These are phyloP conservation scores for Mucor piriformis DNA, from an alignment of 371 early-diverging fungal species.

Conservation along the genomic window DNA sequence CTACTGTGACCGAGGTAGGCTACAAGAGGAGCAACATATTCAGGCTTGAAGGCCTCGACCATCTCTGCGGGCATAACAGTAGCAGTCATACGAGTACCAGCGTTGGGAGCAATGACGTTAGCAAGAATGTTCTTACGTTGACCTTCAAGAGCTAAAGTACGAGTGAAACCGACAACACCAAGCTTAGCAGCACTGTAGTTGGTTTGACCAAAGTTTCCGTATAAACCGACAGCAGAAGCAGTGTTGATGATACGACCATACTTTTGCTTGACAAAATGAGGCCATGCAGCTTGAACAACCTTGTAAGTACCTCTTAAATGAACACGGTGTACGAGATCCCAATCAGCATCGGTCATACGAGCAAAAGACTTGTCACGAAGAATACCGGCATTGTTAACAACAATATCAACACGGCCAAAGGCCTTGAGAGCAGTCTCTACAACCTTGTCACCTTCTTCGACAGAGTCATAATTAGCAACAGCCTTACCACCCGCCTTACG, in stretches of 20 bases:
- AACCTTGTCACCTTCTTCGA: conserved; percentile 95
- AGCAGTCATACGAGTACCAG: conserved; percentile 98
- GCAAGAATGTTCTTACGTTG: conserved; percentile 85
- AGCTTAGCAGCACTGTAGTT: conserved; percentile 96
- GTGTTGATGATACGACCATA: conserved; percentile 89
- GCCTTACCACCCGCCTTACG: conserved; percentile 91
- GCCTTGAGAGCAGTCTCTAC: conserved; percentile 94
- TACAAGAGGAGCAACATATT: conserved; percentile 95
- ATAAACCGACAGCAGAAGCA: conserved; percentile 95
- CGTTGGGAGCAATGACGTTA: conserved; percentile 97
- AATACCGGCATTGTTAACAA: conserved; percentile 98
- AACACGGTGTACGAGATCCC: conserved; percentile 92
- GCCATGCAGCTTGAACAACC: conserved; percentile 96
- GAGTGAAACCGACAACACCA: conserved; percentile 89
- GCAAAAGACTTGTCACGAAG: conserved; percentile 95
- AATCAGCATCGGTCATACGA: conserved; percentile 94
- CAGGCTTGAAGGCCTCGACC: conserved; percentile 94
- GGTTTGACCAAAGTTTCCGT: conserved; percentile 99
- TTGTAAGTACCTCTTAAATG: conserved; percentile 96
- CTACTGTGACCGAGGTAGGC: conserved; percentile 89
- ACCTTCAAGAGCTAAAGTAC: conserved; percentile 94
- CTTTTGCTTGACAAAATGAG: conserved; percentile 91
- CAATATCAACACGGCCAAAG: conserved; percentile 93
- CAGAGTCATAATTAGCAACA: conserved; percentile 97
- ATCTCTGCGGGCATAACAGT: conserved; percentile 95